Evolutionary conservation across 2,329 filamentous ascomycete genomes (phyloP).

Genomic region (Cladosporium sp.): DNA sequence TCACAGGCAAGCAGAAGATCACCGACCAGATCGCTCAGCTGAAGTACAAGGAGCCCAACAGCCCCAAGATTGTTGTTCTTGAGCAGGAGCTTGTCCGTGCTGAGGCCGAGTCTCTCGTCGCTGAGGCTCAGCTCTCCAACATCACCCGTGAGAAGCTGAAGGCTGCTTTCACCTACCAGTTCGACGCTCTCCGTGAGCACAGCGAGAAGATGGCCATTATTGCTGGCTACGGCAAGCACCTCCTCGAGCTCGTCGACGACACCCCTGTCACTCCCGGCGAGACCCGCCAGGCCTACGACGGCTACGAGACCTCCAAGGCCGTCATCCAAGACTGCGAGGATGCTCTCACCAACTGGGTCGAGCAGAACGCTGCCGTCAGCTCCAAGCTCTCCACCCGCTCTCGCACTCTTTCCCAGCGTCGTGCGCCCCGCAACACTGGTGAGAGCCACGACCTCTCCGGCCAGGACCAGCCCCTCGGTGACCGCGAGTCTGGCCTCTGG

Average conservation of each 20-base stretch:
- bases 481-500: slow-evolving; percentile 75
- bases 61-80: slow-evolving; percentile 92
- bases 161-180: slow-evolving; percentile 96
- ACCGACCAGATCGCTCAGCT: slow-evolving; percentile 97
- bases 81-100: slow-evolving; percentile 98
- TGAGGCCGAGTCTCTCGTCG: slow-evolving; percentile 97
- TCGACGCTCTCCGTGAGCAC: slow-evolving; percentile 94
- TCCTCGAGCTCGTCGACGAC: slow-evolving; percentile 95
- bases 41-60: slow-evolving; percentile 99
- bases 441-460: slow-evolving; percentile 79
- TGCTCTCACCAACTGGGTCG: slow-evolving; percentile 94
- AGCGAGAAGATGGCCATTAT: slow-evolving; percentile 98
- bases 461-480: slow-evolving; percentile 77
- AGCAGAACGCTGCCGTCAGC: slow-evolving; percentile 81
- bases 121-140: slow-evolving; percentile 97
- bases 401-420: slow-evolving; percentile 82
- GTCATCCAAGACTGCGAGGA: slow-evolving; percentile 99
- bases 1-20: slow-evolving; percentile 92
- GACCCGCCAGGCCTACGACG: slow-evolving; percentile 92
- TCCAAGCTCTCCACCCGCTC: slow-evolving; percentile 85
- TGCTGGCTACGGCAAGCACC: slow-evolving; percentile 94
- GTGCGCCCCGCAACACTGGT: slow-evolving; percentile 63
- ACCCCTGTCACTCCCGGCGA: slow-evolving; percentile 96
- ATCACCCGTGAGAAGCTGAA: slow-evolving; percentile 99
- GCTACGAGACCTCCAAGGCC: slow-evolving; percentile 95